Base-by-base conservation (phyloP, 768 basidiomycete genomes). In the Amanita muscaria region DNA sequence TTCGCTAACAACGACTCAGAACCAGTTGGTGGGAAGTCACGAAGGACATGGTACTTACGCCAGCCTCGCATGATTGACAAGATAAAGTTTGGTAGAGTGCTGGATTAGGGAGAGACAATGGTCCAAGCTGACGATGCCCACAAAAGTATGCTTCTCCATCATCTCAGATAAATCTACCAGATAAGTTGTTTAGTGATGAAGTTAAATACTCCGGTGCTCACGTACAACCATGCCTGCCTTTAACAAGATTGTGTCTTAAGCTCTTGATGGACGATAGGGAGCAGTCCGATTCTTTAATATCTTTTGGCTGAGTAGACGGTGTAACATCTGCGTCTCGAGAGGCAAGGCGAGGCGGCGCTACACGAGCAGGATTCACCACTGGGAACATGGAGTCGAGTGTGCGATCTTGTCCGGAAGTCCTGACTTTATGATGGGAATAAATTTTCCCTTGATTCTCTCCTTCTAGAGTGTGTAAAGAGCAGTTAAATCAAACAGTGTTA, bases 371-470 rank as follows among this genome's bases (percentile, higher is more conserved):
- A 49, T 80, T 77, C 18, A 64, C 55, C 8, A 86, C 69, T 1
- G 83, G 83, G 49, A 97, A 86, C 89, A 97, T 96, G 1, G 91
- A 91, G 56, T 98, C 94, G 12, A 99, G 73, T 0, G 93, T 98
- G 27, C 93, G 79, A 47, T 93, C 88, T 34, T 82, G 70, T 7
- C 82, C 64, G 8, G 91, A 94, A 2, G 89, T 92, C 45, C 94
- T 79, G 42, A 97, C 87, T 73, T 96, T 94, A 60, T 92, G 80
- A 19, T 97, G 84, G 2, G 93, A 82, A 44, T 76, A 71, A 0
- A 70, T 58, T 56, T 82, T 82, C 55, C 73, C 74, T 46, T 64
- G 65, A 12, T 57, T 55, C 22, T 56, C 56, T 15, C 24, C 46
- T 48, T 52, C 45, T 12, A 31, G 6, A 35, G n/a, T 18, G 3